Conservation (phyloP, 306 rosid species). For the Hippophae rhamnoides region DNA sequence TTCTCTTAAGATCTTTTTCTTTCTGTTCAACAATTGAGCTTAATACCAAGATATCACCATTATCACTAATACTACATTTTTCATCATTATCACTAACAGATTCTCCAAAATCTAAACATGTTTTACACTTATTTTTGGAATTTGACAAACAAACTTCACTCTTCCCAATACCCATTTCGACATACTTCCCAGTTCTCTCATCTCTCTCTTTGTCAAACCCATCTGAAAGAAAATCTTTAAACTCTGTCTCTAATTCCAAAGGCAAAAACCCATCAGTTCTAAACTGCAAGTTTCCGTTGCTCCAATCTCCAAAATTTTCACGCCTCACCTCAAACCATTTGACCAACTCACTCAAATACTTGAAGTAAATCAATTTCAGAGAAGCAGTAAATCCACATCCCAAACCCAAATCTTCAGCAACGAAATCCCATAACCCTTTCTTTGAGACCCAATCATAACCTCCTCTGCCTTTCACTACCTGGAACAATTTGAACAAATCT, state of each 20-base stretch:
- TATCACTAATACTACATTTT: constrained; percentile 9
- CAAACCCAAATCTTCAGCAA: constrained; percentile 42
- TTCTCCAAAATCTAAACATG: constrained; percentile 16
- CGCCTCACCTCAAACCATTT: constrained; percentile 41
- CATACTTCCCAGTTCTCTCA: constrained; percentile 21
- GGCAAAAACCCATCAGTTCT: constrained; percentile 24
- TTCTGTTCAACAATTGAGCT: constrained; percentile 23
- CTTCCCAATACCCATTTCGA: constrained; percentile 19
- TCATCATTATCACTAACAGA: constrained; percentile 13
- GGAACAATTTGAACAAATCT: constrained; percentile 56
- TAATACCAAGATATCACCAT: constrained; percentile 14
- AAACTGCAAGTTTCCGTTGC: constrained; percentile 26
- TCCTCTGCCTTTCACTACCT: constrained; percentile 53
- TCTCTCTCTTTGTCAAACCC: constrained; percentile 21
- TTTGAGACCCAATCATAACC: constrained; percentile 51
- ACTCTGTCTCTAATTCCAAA: constrained; percentile 42
- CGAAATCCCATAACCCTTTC: constrained; percentile 53
- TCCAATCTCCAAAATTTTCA: constrained; percentile 17
- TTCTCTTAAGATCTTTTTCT: constrained; percentile 41
- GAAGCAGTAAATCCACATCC: constrained; percentile 28
- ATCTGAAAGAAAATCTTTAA: constrained; percentile 29
- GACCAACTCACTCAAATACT: constrained; percentile 57
- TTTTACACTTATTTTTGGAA: constrained; percentile 15
- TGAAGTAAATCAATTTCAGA: constrained; percentile 48
- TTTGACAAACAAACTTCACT: constrained; percentile 19